A percentile compares a stretch with the other conserved stretches of the same genome.
phyloP scores from a whole-genome alignment of 768 basidiomycete species.

The Psilocybe cubensis region DNA sequence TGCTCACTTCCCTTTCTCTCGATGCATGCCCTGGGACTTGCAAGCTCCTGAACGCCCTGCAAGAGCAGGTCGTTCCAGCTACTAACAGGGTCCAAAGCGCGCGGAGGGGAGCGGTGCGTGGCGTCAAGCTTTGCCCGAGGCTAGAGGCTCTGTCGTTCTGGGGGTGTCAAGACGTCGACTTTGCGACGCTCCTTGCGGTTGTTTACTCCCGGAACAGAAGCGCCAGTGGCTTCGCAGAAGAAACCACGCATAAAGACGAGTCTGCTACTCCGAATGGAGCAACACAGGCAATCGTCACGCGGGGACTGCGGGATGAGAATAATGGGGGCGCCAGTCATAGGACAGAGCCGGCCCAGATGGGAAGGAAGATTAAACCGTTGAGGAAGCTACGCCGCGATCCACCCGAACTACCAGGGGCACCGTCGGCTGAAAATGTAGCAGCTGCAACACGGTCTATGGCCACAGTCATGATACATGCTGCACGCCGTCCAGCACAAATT shows the following conservation, averaged over 20 bases:
- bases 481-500: constrained; percentile 37
- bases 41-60: constrained; percentile 42
- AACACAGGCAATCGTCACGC: constrained; percentile 11
- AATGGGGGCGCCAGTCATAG: constrained; percentile 6
- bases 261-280: constrained; percentile 24
- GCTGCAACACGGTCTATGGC: constrained; percentile 30
- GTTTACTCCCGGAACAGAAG: constrained; percentile 42
- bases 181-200: constrained; percentile 36
- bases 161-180: constrained; percentile 50
- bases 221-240: constrained; percentile 21
- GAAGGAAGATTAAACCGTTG: constrained; percentile 41
- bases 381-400: constrained; percentile 31
- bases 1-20: constrained; percentile 49
- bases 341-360: constrained; percentile 18
- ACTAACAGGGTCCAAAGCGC: constrained; percentile 15
- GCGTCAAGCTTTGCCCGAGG: constrained; percentile 52
- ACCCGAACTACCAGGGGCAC: constrained; percentile 6
- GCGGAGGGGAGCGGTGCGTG: constrained; percentile 21
- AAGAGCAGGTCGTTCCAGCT: constrained; percentile 36
- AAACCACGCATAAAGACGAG: constrained; percentile 21
- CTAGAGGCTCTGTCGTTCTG: constrained; percentile 55
- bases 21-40: constrained; percentile 48
- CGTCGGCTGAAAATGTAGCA: constrained; percentile 5
- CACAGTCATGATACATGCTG: constrained; percentile 41
- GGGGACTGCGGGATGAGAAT: constrained; percentile 9